A percentile compares a stretch with the other conserved stretches of the same genome.
Evolutionary conservation across 306 rosid genomes (phyloP).

Genomic region (Lablab purpureus): DNA sequence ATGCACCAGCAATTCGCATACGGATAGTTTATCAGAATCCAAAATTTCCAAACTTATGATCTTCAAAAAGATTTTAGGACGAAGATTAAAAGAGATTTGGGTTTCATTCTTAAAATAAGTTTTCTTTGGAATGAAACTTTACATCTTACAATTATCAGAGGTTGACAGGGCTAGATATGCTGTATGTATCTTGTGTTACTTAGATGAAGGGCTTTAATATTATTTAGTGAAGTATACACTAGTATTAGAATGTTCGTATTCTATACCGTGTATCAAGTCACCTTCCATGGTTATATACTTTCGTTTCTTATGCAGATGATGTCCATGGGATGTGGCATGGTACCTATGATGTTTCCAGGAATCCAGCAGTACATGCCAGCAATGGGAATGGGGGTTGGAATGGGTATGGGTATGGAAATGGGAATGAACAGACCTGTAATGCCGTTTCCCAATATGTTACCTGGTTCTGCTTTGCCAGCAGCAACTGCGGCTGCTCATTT

Average conservation of each 20-base stretch:
- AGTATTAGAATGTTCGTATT: background rate
- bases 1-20: conserved; percentile 19
- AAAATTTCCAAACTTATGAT: conserved; percentile 9
- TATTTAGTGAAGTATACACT: background rate
- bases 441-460: conserved; percentile 74
- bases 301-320: conserved; percentile 75
- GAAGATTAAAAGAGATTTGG: background rate
- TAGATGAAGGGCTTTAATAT: background rate
- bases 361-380: conserved; percentile 82
- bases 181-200: background rate
- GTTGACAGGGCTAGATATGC: background rate
- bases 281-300: conserved; percentile 28
- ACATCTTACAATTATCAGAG: conserved; percentile 17
- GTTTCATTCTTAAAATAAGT: conserved; percentile 3
- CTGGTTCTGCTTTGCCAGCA: conserved; percentile 65
- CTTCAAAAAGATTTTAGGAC: conserved; percentile 8
- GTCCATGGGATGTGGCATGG: conserved; percentile 97
- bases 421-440: conserved; percentile 75
- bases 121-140: background rate
- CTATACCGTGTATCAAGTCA: conserved; percentile 12
- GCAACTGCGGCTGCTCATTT: conserved; percentile 65
- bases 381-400: conserved; percentile 85
- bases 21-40: background rate
- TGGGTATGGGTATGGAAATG: conserved; percentile 92
- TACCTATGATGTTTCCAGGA: conserved; percentile 94